These are phyloP conservation scores for Rhinocladiella mackenziei DNA, from an alignment of 2,329 filamentous ascomycete species.

Conservation along the genomic window DNA sequence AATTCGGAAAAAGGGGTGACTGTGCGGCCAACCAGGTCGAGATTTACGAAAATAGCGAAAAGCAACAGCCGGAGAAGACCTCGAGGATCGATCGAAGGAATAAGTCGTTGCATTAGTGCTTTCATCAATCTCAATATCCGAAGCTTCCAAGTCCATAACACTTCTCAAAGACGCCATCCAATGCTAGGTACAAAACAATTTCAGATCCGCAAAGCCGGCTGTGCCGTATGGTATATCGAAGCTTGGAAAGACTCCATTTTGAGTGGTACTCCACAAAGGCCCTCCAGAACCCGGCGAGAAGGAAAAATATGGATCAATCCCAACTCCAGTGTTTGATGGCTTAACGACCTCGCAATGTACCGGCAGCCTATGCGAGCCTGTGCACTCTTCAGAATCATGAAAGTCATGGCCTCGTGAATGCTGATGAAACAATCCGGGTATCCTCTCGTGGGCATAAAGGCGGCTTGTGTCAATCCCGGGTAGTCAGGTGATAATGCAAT, in stretches of 20 bases:
- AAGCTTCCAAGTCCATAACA: conserved; percentile 2
- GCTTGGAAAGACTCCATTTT: conserved; percentile 8
- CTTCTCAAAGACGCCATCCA: conserved; percentile 15
- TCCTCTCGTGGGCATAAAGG: conserved; percentile 4
- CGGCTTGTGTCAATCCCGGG: conserved; percentile 5
- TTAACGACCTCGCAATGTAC: conserved; percentile 2
- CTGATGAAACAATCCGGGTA: conserved; percentile 13
- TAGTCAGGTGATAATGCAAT: not conserved
- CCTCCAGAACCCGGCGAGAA: conserved; percentile 28
- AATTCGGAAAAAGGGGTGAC: not conserved
- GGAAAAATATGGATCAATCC: conserved; percentile 25
- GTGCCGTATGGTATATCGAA: conserved; percentile 30
- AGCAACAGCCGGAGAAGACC: not conserved
- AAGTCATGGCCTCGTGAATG: conserved; percentile 18
- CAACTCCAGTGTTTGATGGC: conserved; percentile 12
- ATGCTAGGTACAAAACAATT: conserved; percentile 22
- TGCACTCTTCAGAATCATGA: conserved; percentile 15
- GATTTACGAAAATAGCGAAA: conserved; percentile 1
- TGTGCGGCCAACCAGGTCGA: conserved; percentile 2
- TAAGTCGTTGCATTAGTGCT: conserved; percentile 22
- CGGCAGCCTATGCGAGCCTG: conserved; percentile 7
- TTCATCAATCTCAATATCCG: conserved; percentile 12
- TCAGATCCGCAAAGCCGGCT: conserved; percentile 33
- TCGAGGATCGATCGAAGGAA: conserved; percentile 1
- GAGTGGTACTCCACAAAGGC: conserved; percentile 22